Evolutionary conservation across 108 stramenopile genomes (phyloP).

Genomic region (Cyclostephanos invisitatus): DNA sequence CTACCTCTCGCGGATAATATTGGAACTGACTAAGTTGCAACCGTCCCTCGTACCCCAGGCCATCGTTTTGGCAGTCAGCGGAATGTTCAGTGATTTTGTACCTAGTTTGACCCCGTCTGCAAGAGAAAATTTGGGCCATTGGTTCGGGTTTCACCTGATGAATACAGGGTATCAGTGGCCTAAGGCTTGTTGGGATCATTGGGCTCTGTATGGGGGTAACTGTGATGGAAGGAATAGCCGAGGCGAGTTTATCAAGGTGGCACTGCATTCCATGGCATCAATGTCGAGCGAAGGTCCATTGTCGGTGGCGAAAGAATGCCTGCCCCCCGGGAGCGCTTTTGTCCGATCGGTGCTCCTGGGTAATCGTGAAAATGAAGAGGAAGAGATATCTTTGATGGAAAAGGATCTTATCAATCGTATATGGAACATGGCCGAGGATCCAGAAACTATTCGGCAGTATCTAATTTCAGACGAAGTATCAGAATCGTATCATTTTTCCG

Average conservation of each 20-base stretch:
- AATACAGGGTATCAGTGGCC: constrained; percentile 91
- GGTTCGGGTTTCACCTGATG: constrained; percentile 83
- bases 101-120: constrained; percentile 72
- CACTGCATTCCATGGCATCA: constrained; percentile 44
- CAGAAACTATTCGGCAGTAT: constrained; percentile 52
- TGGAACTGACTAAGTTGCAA: constrained; percentile 77
- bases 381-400: constrained; percentile 26
- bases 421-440: constrained; percentile 63
- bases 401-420: constrained; percentile 61
- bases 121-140: constrained; percentile 69
- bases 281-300: constrained; percentile 38
- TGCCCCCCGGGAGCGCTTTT: constrained; percentile 42
- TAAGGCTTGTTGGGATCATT: constrained; percentile 76
- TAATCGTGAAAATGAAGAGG: constrained; percentile 35
- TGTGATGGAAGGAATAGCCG: constrained; percentile 57
- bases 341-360: constrained; percentile 41
- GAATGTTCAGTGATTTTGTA: constrained; percentile 74
- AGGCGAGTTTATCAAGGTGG: constrained; percentile 57
- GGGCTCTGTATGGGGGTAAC: constrained; percentile 53
- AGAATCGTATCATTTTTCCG: constrained; percentile 19
- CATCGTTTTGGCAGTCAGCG: constrained; percentile 67
- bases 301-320: constrained; percentile 48
- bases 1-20: constrained; percentile 70
- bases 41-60: constrained; percentile 71
- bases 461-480: constrained; percentile 68